Base-by-base conservation (phyloP, 1,284 basidiomycete genomes). In the Agroathelia rolfsii region DNA sequence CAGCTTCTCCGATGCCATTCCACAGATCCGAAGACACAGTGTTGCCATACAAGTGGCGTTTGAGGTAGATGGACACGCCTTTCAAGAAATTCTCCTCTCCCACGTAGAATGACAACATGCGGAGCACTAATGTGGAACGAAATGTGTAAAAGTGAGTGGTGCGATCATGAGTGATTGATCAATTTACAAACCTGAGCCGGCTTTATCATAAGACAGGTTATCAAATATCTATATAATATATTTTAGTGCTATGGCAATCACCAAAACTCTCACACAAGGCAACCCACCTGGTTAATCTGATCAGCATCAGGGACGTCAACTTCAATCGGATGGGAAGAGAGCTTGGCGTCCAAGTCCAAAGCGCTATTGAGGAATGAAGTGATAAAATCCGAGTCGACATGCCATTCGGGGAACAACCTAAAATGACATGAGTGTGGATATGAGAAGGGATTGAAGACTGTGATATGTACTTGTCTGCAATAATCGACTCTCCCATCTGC, bases 271-370 rank as follows among this genome's bases (percentile, higher is more conserved):
- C 4, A 24, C 26, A 12, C 12, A 10, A 18, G 19, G 22, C 42
- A 34, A 34, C 47, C 18, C 32, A 72, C 76, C 64, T 89, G 83
- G 52, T 83, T 83, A 47, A 92, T 84, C 52, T 84, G 74, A 49
- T 85, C 81, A 9, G 86, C 82, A 51, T 93, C 85, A 0, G 86
- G 85, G 49, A 84, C 89, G 6, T 83, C 81, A 13, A 96, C 88
- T 58, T 98, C 90, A 49, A 98, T 89, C 1, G 93, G 86, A 56
- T 98, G 94, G 19, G 88, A 93, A 10, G 90, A 94, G 10, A 85
- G 64, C 55, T 93, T 89, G 7, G 86, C 76, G 50, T 98, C 94
- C 35, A 96, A 71, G 22, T 66, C 62, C 20, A 95, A 69, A 9
- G 93, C 90, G 18, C 59, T 54, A 39, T 67, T 66, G 22, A 81